Percentiles rank a stretch among this genome's conserved stretches.
These are phyloP conservation scores for Eurotiales sp. DNA, from an alignment of 2,329 filamentous ascomycete species.

Conservation along the genomic window DNA sequence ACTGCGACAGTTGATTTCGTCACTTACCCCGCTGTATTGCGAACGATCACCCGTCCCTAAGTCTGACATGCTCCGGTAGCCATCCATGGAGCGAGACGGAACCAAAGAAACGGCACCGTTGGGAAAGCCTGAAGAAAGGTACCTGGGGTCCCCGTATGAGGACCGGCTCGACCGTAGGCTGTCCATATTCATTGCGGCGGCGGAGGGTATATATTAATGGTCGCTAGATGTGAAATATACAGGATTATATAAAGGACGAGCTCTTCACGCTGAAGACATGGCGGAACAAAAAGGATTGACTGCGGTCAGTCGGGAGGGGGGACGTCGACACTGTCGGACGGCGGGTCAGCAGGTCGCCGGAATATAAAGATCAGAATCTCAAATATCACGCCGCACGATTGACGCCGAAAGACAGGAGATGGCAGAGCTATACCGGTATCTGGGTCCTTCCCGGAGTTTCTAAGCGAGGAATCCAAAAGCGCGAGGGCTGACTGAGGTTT, in stretches of 20 bases:
- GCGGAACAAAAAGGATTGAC: slow-evolving; percentile 14
- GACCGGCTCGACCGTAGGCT: slow-evolving; percentile 39
- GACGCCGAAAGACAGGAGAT: background rate
- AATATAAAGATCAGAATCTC: no score
- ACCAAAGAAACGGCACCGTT: slow-evolving; percentile 27
- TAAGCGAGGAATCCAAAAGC: background rate
- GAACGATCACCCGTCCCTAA: slow-evolving; percentile 54
- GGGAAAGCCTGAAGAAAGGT: slow-evolving; percentile 32
- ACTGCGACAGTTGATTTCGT: background rate
- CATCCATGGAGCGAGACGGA: slow-evolving; percentile 51
- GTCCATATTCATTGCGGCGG: slow-evolving; percentile 29
- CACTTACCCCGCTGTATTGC: slow-evolving; percentile 56
- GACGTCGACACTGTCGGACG: background rate
- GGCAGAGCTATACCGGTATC: background rate
- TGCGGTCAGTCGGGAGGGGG: slow-evolving; percentile 14
- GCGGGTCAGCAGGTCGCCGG: background rate
- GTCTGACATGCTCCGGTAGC: slow-evolving; percentile 56
- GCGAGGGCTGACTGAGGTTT: no score
- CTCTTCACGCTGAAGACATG: slow-evolving; percentile 13
- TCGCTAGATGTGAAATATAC: no score
- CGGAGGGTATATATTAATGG: background rate
- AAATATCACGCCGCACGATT: no score
- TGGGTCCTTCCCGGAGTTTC: slow-evolving; percentile 5
- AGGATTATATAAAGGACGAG: slow-evolving; percentile 1
- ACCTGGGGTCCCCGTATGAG: slow-evolving; percentile 39